Conservation (phyloP, 345 rosid genomes). For the Cardiospermum halicacabum region DNA sequence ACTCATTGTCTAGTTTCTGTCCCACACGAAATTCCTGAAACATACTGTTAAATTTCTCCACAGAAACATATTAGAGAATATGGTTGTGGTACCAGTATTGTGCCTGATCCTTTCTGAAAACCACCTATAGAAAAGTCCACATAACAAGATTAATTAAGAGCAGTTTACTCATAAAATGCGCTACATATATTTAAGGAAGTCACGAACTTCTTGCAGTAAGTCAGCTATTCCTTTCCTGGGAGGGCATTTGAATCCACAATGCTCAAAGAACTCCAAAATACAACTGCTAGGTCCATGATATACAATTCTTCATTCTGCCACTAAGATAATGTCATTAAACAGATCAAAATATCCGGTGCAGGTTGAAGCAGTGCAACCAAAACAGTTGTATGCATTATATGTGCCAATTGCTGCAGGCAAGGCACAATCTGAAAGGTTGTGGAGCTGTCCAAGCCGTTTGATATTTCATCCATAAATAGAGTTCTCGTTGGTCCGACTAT, state of each 20-base stretch:
- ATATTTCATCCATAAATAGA: constrained; percentile 57
- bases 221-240: constrained; percentile 51
- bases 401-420: constrained; percentile 43
- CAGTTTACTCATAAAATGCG: too few species aligned
- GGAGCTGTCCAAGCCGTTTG: constrained; percentile 59
- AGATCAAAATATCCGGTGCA: constrained; percentile 58
- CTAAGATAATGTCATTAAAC: constrained; percentile 49
- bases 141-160: too few species aligned
- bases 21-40: constrained; percentile 30
- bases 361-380: constrained; percentile 64
- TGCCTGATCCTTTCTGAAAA: constrained; percentile 46
- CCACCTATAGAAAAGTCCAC: too few species aligned
- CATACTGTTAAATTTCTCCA: constrained; percentile 23
- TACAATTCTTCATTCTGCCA: constrained; percentile 49
- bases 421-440: constrained; percentile 54
- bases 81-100: constrained; percentile 36
- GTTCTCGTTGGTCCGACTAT: constrained; percentile 48
- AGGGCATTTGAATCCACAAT: constrained; percentile 54
- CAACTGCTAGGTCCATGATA: constrained; percentile 44
- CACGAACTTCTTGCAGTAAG: constrained; percentile 45
- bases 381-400: constrained; percentile 36
- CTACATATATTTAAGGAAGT: too few species aligned
- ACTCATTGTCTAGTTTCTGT: constrained; percentile 22
- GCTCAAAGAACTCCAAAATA: constrained; percentile 41
- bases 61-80: constrained; percentile 34